Percentiles rank a stretch among this genome's conserved stretches.
These are phyloP conservation scores for Colletotrichum sp. DNA, from an alignment of 2,329 filamentous ascomycete genomes.

Conservation along the genomic window DNA sequence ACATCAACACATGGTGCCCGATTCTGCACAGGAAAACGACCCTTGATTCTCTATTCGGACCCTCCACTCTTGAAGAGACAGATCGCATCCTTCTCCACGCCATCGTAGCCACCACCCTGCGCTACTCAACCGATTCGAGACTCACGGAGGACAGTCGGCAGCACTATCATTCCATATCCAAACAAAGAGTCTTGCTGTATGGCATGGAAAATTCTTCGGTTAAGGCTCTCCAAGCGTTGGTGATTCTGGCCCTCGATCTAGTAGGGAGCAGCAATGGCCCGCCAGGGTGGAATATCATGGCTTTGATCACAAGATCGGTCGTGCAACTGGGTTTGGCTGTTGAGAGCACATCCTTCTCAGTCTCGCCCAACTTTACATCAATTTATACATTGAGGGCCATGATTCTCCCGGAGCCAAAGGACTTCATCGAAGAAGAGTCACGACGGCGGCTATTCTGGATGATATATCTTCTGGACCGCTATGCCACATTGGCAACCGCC, in stretches of 20 bases:
- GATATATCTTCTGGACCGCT: constrained; percentile 88
- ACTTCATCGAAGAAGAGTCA: constrained; percentile 90
- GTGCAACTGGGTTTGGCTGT: constrained; percentile 87
- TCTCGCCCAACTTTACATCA: constrained; percentile 80
- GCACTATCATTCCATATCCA: constrained; percentile 80
- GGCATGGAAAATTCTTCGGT: constrained; percentile 90
- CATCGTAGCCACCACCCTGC: constrained; percentile 86
- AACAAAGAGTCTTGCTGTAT: constrained; percentile 85
- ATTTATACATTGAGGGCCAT: constrained; percentile 90
- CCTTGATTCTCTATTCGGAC: constrained; percentile 81
- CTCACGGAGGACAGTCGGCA: constrained; percentile 75
- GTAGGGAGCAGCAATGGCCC: constrained; percentile 88
- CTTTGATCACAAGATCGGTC: constrained; percentile 85
- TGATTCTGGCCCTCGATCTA: constrained; percentile 85
- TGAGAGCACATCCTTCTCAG: constrained; percentile 79
- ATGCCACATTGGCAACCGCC: constrained; percentile 88
- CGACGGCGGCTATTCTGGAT: constrained; percentile 90
- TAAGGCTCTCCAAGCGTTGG: constrained; percentile 83
- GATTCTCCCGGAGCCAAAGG: constrained; percentile 80
- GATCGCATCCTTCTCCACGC: constrained; percentile 85
- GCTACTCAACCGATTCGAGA: constrained; percentile 79
- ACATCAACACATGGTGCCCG: constrained; percentile 85
- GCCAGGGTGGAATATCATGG: constrained; percentile 90
- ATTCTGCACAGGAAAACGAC: constrained; percentile 88
- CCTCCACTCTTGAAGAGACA: constrained; percentile 76